Conservation (phyloP, 768 basidiomycete species). For the Suillus discolor region DNA sequence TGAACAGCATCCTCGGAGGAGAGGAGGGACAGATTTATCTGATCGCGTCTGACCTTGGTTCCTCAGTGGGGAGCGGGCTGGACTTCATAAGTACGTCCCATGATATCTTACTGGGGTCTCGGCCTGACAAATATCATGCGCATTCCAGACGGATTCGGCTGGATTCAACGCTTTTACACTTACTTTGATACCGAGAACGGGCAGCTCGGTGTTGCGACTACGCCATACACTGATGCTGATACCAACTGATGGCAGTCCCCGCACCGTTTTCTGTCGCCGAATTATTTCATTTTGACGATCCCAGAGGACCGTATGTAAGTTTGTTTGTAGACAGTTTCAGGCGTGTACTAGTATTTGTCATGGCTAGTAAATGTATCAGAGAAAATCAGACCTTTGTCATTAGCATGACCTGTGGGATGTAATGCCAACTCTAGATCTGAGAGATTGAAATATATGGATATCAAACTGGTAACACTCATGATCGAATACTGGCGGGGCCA, state of each 20-base stretch:
- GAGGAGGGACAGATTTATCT: constrained; percentile 52
- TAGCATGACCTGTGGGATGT: background rate
- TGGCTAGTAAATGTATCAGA: background rate
- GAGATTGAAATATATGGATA: background rate
- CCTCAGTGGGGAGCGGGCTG: constrained; percentile 53
- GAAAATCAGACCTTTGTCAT: background rate
- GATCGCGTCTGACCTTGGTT: constrained; percentile 56
- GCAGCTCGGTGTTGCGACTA: constrained; percentile 29
- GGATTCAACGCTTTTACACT: constrained; percentile 64
- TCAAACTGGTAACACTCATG: background rate
- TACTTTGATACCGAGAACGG: constrained; percentile 44
- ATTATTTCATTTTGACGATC: background rate
- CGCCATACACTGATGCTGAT: constrained; percentile 46
- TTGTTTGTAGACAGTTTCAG: background rate
- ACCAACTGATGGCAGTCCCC: constrained; percentile 31
- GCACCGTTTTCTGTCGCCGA: background rate
- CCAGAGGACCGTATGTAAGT: background rate
- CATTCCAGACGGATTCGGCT: constrained; percentile 53
- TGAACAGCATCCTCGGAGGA: constrained; percentile 63
- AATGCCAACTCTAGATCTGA: background rate
- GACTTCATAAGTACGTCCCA: constrained; percentile 62
- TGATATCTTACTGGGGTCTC: background rate
- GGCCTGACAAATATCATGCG: background rate
- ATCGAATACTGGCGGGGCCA: background rate
- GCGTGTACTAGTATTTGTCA: background rate